Percentiles rank a stretch among this genome's conserved stretches.
Evolutionary conservation across 345 rosid genomes (phyloP).

Genomic region (Heritiera littoralis): DNA sequence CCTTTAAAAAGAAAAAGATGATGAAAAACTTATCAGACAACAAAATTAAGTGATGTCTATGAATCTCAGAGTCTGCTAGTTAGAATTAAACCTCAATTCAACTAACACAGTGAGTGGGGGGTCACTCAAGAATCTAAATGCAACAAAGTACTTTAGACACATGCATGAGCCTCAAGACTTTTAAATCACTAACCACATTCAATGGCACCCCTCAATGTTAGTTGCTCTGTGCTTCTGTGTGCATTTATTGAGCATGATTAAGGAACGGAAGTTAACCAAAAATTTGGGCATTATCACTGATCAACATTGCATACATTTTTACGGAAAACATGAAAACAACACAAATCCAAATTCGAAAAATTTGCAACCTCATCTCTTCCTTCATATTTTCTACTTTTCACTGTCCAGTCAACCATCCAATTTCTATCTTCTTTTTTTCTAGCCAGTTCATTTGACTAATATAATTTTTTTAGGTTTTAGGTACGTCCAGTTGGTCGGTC

Average conservation of each 20-base stretch:
- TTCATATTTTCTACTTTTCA: neutral
- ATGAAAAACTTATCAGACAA: neutral
- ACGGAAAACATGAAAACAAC: neutral
- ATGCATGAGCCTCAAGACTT: neutral
- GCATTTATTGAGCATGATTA: neutral
- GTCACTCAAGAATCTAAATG: neutral
- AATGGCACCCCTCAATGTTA: neutral
- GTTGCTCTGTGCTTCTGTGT: neutral
- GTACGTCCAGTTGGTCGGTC: too few species aligned
- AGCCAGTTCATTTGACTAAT: neutral
- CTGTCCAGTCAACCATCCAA: neutral
- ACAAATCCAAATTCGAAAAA: neutral
- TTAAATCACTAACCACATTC: slow-evolving; percentile 3
- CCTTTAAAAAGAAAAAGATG: too few species aligned
- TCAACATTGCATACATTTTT: neutral
- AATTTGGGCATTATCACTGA: neutral
- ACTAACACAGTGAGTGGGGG: neutral
- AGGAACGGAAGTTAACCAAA: neutral
- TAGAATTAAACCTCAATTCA: slow-evolving; percentile 5
- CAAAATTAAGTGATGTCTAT: neutral
- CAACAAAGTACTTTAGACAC: neutral
- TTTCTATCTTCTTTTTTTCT: neutral
- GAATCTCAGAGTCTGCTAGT: neutral
- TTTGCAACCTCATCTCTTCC: neutral
- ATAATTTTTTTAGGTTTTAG: neutral